phyloP scores from a whole-genome alignment of 2,329 filamentous ascomycete genomes.

The Talaromyces sp. region DNA sequence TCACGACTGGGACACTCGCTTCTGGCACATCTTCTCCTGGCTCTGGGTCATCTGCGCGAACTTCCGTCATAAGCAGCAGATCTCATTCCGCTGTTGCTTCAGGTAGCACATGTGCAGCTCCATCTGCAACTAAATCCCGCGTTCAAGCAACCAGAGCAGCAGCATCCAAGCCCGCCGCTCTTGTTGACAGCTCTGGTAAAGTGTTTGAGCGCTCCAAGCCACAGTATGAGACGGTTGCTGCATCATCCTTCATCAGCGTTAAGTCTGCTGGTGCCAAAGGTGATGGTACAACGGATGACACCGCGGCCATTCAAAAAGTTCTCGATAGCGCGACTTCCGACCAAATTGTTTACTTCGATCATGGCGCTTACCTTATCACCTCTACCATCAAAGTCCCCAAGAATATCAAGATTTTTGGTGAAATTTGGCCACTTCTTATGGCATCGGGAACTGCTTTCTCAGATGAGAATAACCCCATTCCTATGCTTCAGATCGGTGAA shows the following conservation, averaged over 20 bases:
- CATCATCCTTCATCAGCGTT: slow-evolving; percentile 74
- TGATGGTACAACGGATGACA: slow-evolving; percentile 85
- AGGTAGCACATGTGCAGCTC: slow-evolving; percentile 26
- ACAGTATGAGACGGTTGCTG: slow-evolving; percentile 70
- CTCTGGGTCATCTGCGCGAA: not conserved
- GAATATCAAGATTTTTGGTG: slow-evolving; percentile 82
- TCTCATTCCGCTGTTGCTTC: not conserved
- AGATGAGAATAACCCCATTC: slow-evolving; percentile 70
- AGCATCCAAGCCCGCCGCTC: slow-evolving; percentile 61
- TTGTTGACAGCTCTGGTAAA: slow-evolving; percentile 63
- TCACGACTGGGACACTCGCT: not conserved
- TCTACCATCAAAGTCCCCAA: slow-evolving; percentile 62
- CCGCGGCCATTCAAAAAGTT: slow-evolving; percentile 73
- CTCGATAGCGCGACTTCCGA: slow-evolving; percentile 64
- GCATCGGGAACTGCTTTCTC: slow-evolving; percentile 71
- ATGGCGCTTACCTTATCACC: slow-evolving; percentile 61
- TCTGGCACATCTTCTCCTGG: not conserved
- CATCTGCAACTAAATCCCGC: slow-evolving; percentile 36
- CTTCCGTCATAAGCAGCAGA: not conserved
- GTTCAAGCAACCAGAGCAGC: slow-evolving; percentile 59
- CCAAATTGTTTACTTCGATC: slow-evolving; percentile 62
- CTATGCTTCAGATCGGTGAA: slow-evolving; percentile 82
- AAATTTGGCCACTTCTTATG: slow-evolving; percentile 88
- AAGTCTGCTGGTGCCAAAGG: slow-evolving; percentile 80
- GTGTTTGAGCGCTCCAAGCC: slow-evolving; percentile 85